Conservation (phyloP, 306 rosid genomes). For the Malus sylvestris region DNA sequence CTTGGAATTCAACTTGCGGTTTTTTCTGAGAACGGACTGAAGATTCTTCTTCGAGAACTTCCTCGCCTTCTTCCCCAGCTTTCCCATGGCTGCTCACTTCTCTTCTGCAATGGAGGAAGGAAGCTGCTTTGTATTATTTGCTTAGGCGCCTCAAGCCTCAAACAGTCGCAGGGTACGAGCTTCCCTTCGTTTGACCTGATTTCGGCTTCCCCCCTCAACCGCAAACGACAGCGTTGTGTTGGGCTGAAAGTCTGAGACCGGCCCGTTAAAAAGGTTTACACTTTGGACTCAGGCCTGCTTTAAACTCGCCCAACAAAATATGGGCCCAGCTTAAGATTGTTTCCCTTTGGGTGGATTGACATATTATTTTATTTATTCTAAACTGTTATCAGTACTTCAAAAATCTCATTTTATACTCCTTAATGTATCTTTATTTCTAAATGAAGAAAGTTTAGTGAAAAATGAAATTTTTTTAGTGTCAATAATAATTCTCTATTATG, state of each 20-base stretch:
- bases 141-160: neutral
- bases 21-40: constrained; percentile 63
- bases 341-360: neutral
- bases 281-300: neutral
- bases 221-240: neutral
- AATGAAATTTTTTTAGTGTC: too few species aligned
- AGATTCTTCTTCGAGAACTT: constrained; percentile 88
- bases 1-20: constrained; percentile 60
- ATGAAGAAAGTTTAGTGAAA: too few species aligned
- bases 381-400: too few species aligned
- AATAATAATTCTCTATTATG: too few species aligned
- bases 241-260: neutral
- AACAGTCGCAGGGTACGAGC: neutral
- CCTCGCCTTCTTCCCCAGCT: constrained; percentile 88
- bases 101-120: neutral
- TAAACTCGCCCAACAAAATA: neutral
- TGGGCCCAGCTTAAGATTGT: neutral
- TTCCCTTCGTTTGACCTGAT: neutral
- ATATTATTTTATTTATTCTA: too few species aligned
- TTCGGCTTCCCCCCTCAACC: neutral
- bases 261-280: neutral
- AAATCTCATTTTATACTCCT: too few species aligned
- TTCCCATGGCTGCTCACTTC: constrained; percentile 46
- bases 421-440: too few species aligned
- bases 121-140: neutral